Base-by-base conservation (phyloP, 495 filamentous ascomycete genomes). In the Elaphomyces granulatus region DNA sequence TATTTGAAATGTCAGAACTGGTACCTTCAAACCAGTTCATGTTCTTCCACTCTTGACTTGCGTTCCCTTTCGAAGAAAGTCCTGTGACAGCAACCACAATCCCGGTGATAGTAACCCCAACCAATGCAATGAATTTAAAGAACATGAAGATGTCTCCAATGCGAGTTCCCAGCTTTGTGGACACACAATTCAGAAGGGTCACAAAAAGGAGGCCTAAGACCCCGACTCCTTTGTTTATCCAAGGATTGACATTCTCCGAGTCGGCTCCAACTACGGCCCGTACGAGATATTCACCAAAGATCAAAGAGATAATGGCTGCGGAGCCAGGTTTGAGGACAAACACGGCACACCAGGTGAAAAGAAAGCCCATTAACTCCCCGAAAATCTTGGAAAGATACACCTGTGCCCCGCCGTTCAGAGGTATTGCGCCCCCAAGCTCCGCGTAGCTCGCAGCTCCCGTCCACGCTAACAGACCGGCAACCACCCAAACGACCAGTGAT, bases 371-470 rank as follows among this genome's bases (percentile, higher is more conserved):
- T 42, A 90, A 58, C 59, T 96, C 92, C 15, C 88, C 90, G 59
- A 94, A 94, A 44, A 94, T 96, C 60, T 96, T 94, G 30, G 82
- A 75, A 10, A 98, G 66, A 51, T 98, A 98, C 1, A 87, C 77
- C 57, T 95, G 90, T 32, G 87, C 72, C 3, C 90, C 92, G 12
- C 90, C 90, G 60, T 96, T 98, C 19, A 98, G 60, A 4, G 90
- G 90, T 34, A 98, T 96, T 0, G 90, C 87, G 12, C 90, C 88
- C 35, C 90, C 90, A 9, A 98, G 67, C 64, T 98, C 90, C 12
- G 90, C 92, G 60, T 94, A 98, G 50, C 83, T 92, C 12, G 92
- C 83, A 2, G 87, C 90, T 3, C 90, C 90, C 2, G 90, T 98
- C 90, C 90, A 98, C 0, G 87, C 88, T 37, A 98, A 59, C 8